Percentiles rank a stretch among this genome's conserved stretches.
Evolutionary conservation across 768 basidiomycete species (phyloP).

Genomic region (Postia placenta): DNA sequence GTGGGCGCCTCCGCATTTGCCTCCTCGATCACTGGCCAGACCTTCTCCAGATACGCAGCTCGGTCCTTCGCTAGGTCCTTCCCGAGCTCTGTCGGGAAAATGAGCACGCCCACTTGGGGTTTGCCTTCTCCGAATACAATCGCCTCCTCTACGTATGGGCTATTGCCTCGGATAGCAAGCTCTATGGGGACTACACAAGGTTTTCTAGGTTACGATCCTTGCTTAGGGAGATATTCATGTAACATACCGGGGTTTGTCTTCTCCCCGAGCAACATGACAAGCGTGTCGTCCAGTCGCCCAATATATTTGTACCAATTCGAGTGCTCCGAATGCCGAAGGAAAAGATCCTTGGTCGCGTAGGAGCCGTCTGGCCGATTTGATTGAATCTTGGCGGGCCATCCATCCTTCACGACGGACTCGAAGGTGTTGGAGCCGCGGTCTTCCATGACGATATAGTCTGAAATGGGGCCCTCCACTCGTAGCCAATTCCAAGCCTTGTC

Average conservation of each 20-base stretch:
- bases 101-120: slow-evolving; percentile 44
- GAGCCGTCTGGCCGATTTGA: slow-evolving; percentile 47
- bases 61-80: slow-evolving; percentile 18
- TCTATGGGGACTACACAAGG: slow-evolving; percentile 38
- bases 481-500: slow-evolving; percentile 58
- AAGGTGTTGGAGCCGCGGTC: slow-evolving; percentile 34
- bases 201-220: neutral
- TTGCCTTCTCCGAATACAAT: slow-evolving; percentile 47
- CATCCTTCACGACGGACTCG: slow-evolving; percentile 45
- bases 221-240: neutral
- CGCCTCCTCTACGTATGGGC: slow-evolving; percentile 41
- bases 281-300: slow-evolving; percentile 51
- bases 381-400: slow-evolving; percentile 38
- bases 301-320: slow-evolving; percentile 39
- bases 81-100: slow-evolving; percentile 41
- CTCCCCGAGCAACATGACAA: slow-evolving; percentile 42
- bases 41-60: slow-evolving; percentile 24
- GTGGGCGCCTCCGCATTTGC: slow-evolving; percentile 47
- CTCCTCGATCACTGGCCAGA: slow-evolving; percentile 41
- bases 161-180: slow-evolving; percentile 42
- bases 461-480: slow-evolving; percentile 19
- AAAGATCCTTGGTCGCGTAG: slow-evolving; percentile 52
- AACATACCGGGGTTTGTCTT: slow-evolving; percentile 43
- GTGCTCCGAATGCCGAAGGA: slow-evolving; percentile 38
- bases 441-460: slow-evolving; percentile 37